Base-by-base conservation (phyloP, 805 yeast species). In the Ogataea angusta region DNA sequence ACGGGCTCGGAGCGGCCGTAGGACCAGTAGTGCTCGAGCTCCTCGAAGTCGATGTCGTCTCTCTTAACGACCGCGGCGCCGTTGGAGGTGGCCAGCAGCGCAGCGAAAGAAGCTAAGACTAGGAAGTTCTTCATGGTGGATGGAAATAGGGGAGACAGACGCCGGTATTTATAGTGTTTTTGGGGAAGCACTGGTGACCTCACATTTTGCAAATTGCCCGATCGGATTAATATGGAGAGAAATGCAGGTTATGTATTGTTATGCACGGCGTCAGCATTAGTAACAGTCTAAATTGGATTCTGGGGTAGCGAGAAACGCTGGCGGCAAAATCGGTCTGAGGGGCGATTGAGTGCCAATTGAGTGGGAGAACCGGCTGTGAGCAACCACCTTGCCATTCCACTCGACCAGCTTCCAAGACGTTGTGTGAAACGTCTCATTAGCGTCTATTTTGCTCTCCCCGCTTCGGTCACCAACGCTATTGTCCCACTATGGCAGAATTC, bases 1-100 rank as follows among this genome's bases (percentile, higher is more conserved):
- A 48, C 51, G 2, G 51, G 49, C 10, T 46, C 51, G 6, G 52
- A 48, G 27, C 51, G 30, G 19, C 45, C 45, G 34, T 48, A 48
- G 4, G 52, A 43, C 52, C 52, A 48, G 25, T 17, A 39, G 27
- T 14, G 35, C 21, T 48, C 52, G 2, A 47, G 33, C 24, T 27
- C 30, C 16, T 21, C 39, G 17, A 21, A 16, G 19, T 36, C 16
- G n/a, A 31, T 14, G 10, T 38, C 43, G 21, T 43, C 42, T 29
- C 31, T 29, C 21, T 29, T 29, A 13, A 17, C 6, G 31, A 36
- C 29, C n/a, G 33, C n/a, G n/a, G 40, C 40, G 12, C 28, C 17
- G 6, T 23, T 36, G n/a, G 34, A 12, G 5, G 40, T 28, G 12
- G 24, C 15, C 30, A 36, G 26, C 23, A 36, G 28, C 15, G 40